A percentile compares a stretch with the other conserved stretches of the same genome.
Conservation (phyloP, 1,284 basidiomycete genomes). For the Moesziomyces antarcticus region DNA sequence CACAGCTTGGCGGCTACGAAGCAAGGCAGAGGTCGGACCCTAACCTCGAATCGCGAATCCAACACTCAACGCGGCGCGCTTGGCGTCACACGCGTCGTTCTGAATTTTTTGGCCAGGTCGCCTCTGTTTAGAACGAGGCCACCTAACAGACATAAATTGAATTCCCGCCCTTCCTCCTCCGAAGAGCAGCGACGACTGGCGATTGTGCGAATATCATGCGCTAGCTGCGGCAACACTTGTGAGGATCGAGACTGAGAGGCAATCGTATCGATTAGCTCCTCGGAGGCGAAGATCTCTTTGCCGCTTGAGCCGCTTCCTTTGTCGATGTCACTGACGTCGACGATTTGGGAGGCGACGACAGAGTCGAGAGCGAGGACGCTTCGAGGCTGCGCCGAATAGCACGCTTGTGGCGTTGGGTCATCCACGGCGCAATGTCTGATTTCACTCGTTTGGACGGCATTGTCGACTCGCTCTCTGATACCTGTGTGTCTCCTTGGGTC, state of each 20-base stretch:
- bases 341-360: background rate
- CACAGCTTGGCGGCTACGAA: too few relatives aligned
- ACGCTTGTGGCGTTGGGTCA: conserved; percentile 21
- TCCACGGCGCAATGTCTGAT: conserved; percentile 28
- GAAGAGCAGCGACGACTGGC: background rate
- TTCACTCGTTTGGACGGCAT: conserved; percentile 6
- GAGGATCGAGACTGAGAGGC: too few relatives aligned
- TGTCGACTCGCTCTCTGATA: background rate
- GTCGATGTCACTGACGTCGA: conserved; percentile 1
- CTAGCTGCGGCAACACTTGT: too few relatives aligned
- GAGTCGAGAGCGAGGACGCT: background rate
- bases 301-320: background rate
- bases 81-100: conserved; percentile 19
- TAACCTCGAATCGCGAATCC: conserved; percentile 17
- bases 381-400: conserved; percentile 29
- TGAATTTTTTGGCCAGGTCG: background rate
- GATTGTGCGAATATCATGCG: background rate
- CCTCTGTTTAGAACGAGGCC: background rate
- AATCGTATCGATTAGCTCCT: too few relatives aligned
- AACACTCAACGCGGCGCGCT: conserved; percentile 48
- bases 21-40: background rate
- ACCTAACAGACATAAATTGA: too few relatives aligned
- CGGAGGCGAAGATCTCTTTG: background rate
- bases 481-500: background rate
- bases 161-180: background rate